Percentiles rank a stretch among this genome's conserved stretches.
These are phyloP conservation scores for Thermothelomyces thermophilus DNA, from an alignment of 2,329 filamentous ascomycete species.

Conservation along the genomic window DNA sequence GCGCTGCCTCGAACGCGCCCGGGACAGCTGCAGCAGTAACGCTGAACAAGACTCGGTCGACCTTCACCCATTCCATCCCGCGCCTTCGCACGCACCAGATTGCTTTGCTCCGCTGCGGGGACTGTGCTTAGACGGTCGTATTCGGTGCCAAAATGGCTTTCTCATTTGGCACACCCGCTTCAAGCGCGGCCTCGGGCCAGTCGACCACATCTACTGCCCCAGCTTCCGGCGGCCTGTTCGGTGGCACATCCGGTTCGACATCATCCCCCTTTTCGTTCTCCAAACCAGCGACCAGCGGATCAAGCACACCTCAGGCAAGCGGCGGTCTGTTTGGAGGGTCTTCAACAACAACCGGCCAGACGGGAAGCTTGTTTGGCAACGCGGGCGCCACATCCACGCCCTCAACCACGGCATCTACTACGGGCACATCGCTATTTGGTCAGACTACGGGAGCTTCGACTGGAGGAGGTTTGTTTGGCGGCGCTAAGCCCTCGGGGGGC, in stretches of 20 bases:
- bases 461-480: slow-evolving; percentile 26
- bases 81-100: background rate
- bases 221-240: slow-evolving; percentile 20
- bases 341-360: slow-evolving; percentile 16
- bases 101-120: background rate
- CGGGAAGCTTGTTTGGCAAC: slow-evolving; percentile 32
- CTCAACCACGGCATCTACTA: slow-evolving; percentile 19
- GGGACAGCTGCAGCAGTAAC: background rate
- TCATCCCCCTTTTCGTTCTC: slow-evolving; percentile 30
- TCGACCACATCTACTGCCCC: slow-evolving; percentile 22
- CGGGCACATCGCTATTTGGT: slow-evolving; percentile 29
- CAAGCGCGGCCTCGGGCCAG: slow-evolving; percentile 22
- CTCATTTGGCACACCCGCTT: slow-evolving; percentile 25
- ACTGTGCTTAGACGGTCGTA: background rate
- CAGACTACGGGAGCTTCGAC: slow-evolving; percentile 13
- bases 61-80: background rate
- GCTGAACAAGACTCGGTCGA: background rate
- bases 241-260: slow-evolving; percentile 26
- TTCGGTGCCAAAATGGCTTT: slow-evolving; percentile 16
- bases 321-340: slow-evolving; percentile 21
- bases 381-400: slow-evolving; percentile 26
- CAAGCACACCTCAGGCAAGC: slow-evolving; percentile 16
- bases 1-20: too few relatives aligned
- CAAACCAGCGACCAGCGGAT: slow-evolving; percentile 10
- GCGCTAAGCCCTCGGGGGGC: slow-evolving; percentile 13